Base-by-base conservation (phyloP, 441 rosid genomes). In the Bruguiera hainesii region DNA sequence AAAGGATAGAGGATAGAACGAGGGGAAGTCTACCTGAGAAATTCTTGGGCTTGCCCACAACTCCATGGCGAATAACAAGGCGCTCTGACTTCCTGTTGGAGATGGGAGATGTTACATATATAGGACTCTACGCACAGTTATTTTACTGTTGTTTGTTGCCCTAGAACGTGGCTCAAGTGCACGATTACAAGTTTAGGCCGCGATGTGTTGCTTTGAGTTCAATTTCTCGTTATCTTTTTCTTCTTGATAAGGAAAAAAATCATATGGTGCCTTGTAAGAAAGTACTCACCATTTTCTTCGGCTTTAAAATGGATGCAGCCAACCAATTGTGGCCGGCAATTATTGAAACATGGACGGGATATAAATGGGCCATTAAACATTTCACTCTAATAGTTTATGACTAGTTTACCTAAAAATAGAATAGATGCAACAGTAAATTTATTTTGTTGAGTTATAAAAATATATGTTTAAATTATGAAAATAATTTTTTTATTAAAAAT, bases 1-100 rank as follows among this genome's bases (percentile, higher is more conserved):
- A 30, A 30, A 33, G 5, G 18, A 31, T n/a, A 60, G 8, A 33
- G 39, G 5, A 60, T 15, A 33, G 37, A 6, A 11, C 6, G n/a
- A 53, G 3, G 3, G 37, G 48, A 61, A 13, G 23, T 30, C 50
- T 71, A 76, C 85, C 79, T 49, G 69, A 29, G 52, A 46, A 30
- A 19, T 73, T 66, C 46, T 56, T 8, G 52, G 50, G 58, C 56
- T 61, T 68, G 69, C 60, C 70, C 63, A 65, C 51, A 66, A 39
- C 61, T 57, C 72, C 80, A 77, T 73, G 6, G 20, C 0, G 19
- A 56, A 25, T 55, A 62, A 35, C 35, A 29, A 28, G 52, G 26
- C 35, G 46, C 33, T 63, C 33, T 60, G 64, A 50, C 71, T 59
- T 23, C 23, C 23, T 56, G 5, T 8, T 48, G 67, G 21, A 37